Evolutionary conservation across 371 early-diverging fungal genomes (phyloP).

Genomic region (Massospora cicadina): DNA sequence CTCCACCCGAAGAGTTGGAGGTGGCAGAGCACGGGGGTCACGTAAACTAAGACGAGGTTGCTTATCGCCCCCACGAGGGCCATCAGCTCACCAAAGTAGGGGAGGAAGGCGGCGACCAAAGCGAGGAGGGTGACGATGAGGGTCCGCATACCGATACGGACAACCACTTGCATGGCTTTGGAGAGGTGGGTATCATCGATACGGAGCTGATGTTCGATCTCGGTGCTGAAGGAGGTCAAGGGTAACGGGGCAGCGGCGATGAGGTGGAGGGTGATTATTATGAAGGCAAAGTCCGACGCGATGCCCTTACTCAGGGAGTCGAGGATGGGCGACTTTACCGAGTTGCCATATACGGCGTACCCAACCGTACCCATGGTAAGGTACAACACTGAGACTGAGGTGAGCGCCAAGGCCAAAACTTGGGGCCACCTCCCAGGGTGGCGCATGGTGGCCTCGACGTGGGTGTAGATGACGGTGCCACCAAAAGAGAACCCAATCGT

Average conservation of each 20-base stretch:
- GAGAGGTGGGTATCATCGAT: conserved; percentile 5
- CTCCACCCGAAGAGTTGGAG: conserved; percentile 46
- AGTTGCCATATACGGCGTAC: conserved; percentile 60
- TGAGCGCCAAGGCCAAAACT: conserved; percentile 46
- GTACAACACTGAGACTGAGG: conserved; percentile 54
- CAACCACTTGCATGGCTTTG: conserved; percentile 24
- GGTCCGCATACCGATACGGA: conserved; percentile 35
- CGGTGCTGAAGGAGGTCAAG: conserved; percentile 53
- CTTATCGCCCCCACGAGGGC: conserved; percentile 62
- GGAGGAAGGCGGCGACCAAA: conserved; percentile 41
- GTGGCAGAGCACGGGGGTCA: conserved; percentile 66
- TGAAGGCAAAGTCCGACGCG: conserved; percentile 39
- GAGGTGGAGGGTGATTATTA: conserved; percentile 60
- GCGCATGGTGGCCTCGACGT: conserved; percentile 23
- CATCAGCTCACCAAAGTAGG: conserved; percentile 67
- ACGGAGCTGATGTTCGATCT: conserved; percentile 23
- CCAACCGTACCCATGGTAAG: conserved; percentile 53
- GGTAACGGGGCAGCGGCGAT: conserved; percentile 60
- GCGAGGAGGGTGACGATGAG: conserved; percentile 28
- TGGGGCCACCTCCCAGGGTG: conserved; percentile 49
- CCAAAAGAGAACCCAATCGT: conserved; percentile 62
- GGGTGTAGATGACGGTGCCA: conserved; percentile 56
- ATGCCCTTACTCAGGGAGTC: conserved; percentile 43
- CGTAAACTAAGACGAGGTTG: conserved; percentile 56
- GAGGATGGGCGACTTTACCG: conserved; percentile 45